phyloP scores from a whole-genome alignment of 306 rosid species.

The Begonia masoniana region DNA sequence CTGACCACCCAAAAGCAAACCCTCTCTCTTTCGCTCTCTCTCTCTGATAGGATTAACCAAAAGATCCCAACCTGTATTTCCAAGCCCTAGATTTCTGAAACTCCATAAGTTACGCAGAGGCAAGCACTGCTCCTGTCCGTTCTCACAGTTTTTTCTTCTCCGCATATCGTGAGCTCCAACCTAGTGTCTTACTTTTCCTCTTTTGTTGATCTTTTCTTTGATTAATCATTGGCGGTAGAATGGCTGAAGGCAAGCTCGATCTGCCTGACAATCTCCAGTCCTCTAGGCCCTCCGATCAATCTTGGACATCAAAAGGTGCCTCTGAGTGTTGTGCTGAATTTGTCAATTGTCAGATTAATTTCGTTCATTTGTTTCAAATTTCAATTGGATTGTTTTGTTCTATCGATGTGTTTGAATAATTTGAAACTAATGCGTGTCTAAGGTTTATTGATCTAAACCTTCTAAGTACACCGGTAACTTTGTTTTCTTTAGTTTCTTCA shows the following conservation, averaged over 20 bases:
- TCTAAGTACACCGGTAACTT: not conserved
- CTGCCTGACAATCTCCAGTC: slow-evolving; percentile 39
- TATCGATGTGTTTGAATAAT: slow-evolving; percentile 11
- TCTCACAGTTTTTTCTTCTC: slow-evolving; percentile 5
- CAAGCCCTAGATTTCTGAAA: slow-evolving; percentile 32
- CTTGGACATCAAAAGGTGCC: slow-evolving; percentile 36
- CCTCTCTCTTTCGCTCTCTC: slow-evolving; percentile 10
- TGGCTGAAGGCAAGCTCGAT: slow-evolving; percentile 48
- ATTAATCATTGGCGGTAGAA: slow-evolving; percentile 3
- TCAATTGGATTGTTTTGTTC: not conserved
- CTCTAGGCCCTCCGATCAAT: slow-evolving; percentile 33
- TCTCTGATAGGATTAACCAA: slow-evolving; percentile 7
- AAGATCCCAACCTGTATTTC: slow-evolving; percentile 9
- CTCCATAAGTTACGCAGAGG: slow-evolving; percentile 2
- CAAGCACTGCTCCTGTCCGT: not conserved
- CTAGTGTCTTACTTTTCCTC: not conserved
- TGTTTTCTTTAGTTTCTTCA: slow-evolving; percentile 1
- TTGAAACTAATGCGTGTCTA: slow-evolving; percentile 5
- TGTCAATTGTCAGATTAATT: not conserved
- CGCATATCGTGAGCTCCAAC: not conserved
- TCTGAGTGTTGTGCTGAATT: not conserved
- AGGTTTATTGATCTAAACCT: slow-evolving; percentile 19
- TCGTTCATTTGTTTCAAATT: not conserved
- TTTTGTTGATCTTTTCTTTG: slow-evolving; percentile 7
- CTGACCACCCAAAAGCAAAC: slow-evolving; percentile 11